Evolutionary conservation across 2,329 filamentous ascomycete genomes (phyloP).

Genomic region (Sporothrix pseudoabietina): DNA sequence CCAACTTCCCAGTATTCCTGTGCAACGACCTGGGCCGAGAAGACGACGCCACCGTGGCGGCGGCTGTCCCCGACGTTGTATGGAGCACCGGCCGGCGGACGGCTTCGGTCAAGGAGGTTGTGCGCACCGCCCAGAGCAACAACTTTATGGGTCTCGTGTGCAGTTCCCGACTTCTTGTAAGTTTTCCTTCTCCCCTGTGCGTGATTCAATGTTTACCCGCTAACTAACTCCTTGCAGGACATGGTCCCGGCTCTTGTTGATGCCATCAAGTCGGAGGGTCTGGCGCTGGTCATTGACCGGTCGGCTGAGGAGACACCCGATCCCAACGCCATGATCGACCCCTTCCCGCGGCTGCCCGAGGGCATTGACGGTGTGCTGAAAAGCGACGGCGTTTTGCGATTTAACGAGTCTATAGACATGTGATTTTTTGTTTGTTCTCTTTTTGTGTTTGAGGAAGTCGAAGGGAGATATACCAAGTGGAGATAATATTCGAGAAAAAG

Average conservation of each 20-base stretch:
- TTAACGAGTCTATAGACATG: conserved; percentile 87
- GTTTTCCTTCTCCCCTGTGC: conserved; percentile 41
- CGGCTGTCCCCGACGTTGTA: conserved; percentile 44
- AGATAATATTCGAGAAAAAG: not conserved
- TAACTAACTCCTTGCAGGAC: conserved; percentile 57
- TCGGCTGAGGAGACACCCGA: conserved; percentile 59
- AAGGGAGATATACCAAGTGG: not conserved
- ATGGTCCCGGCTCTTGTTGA: conserved; percentile 91
- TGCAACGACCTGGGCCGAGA: conserved; percentile 86
- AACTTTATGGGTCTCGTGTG: conserved; percentile 98
- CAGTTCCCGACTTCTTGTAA: conserved; percentile 79
- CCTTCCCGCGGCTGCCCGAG: conserved; percentile 66
- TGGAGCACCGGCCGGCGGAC: conserved; percentile 68
- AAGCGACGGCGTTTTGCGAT: conserved; percentile 83
- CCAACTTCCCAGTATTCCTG: conserved; percentile 93
- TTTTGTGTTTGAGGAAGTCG: not conserved
- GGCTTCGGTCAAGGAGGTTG: conserved; percentile 90
- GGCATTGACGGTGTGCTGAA: conserved; percentile 87
- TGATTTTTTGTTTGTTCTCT: conserved; percentile 39
- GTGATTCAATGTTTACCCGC: not conserved
- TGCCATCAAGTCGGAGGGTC: conserved; percentile 89
- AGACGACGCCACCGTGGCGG: conserved; percentile 42
- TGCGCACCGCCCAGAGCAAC: conserved; percentile 89
- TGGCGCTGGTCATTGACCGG: conserved; percentile 89
- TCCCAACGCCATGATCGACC: conserved; percentile 47